phyloP scores from a whole-genome alignment of 805 yeast genomes.

The Yamadazyma takamatsuzukensis region DNA sequence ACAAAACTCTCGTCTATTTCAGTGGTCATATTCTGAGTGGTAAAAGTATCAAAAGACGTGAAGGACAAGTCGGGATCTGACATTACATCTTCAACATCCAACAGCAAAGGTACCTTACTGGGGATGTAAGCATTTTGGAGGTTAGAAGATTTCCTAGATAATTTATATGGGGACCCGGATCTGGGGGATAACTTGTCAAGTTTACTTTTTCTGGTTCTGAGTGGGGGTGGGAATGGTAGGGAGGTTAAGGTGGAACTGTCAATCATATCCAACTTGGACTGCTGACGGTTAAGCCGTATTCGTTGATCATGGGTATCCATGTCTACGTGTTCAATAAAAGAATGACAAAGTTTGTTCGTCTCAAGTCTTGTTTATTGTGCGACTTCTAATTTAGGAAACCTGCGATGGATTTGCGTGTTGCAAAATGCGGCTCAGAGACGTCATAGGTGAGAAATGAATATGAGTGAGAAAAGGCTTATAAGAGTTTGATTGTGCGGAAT shows the following conservation, averaged over 20 bases:
- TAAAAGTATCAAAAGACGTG: constrained; percentile 12
- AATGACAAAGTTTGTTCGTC: too few relatives aligned
- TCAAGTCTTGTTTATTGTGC: constrained; percentile 1
- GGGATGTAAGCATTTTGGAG: too few relatives aligned
- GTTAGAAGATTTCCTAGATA: too few relatives aligned
- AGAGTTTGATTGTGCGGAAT: too few relatives aligned
- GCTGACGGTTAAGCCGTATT: constrained; percentile 19
- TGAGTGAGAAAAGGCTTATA: background rate
- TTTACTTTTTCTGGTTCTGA: constrained; percentile 11
- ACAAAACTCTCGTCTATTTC: constrained; percentile 14
- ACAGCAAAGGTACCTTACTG: constrained; percentile 1
- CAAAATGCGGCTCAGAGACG: too few relatives aligned
- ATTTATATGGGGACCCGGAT: background rate
- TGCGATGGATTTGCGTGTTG: too few relatives aligned
- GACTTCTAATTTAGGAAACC: background rate
- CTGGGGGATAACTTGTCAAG: background rate
- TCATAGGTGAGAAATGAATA: background rate
- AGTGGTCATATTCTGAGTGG: constrained; percentile 13
- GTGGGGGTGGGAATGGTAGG: constrained; percentile 52
- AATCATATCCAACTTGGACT: constrained; percentile 45
- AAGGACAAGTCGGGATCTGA: too few relatives aligned
- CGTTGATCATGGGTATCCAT: constrained; percentile 1
- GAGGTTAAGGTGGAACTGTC: constrained; percentile 49
- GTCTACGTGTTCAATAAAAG: too few relatives aligned
- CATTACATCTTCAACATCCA: constrained; percentile 8